Evolutionary conservation across 257 asterid genomes (phyloP).

Genomic region (Schizonepeta tenuifolia): DNA sequence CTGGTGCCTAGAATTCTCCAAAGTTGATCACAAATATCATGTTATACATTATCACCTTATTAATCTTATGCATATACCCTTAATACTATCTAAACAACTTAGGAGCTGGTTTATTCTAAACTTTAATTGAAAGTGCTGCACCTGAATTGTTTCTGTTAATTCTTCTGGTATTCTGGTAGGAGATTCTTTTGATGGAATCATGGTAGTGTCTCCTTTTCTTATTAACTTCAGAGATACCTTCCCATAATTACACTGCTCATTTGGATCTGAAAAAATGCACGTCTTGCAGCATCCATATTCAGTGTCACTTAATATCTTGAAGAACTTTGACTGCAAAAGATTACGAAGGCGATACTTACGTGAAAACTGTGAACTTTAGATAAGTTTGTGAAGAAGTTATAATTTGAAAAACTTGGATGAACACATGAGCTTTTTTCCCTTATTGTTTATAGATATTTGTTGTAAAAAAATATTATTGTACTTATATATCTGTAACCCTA

Average conservation of each 20-base stretch:
- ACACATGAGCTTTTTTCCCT: too few relatives aligned
- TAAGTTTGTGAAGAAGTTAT: too few relatives aligned
- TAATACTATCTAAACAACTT: constrained; percentile 13
- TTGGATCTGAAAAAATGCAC: too few relatives aligned
- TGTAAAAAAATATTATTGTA: too few relatives aligned
- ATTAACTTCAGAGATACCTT: neutral
- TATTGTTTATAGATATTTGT: too few relatives aligned
- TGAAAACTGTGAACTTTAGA: too few relatives aligned
- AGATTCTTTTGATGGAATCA: neutral
- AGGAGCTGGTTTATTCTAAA: constrained; percentile 14
- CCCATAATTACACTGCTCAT: neutral
- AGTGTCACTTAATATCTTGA: too few relatives aligned
- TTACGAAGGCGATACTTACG: too few relatives aligned
- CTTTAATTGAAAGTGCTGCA: neutral
- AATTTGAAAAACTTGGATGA: too few relatives aligned
- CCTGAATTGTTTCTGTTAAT: constrained; percentile 7
- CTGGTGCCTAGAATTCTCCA: constrained; percentile 19
- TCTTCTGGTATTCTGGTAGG: neutral
- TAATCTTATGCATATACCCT: neutral
- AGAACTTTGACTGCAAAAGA: too few relatives aligned
- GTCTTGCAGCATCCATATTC: too few relatives aligned
- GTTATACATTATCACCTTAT: neutral
- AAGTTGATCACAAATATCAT: neutral
- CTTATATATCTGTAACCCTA: too few relatives aligned
- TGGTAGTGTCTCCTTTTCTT: neutral